Evolutionary conservation across 371 early-diverging fungal species (phyloP), one percentile per base, ranked within the genome.

Genomic region (Mucor velutinosus): DNA sequence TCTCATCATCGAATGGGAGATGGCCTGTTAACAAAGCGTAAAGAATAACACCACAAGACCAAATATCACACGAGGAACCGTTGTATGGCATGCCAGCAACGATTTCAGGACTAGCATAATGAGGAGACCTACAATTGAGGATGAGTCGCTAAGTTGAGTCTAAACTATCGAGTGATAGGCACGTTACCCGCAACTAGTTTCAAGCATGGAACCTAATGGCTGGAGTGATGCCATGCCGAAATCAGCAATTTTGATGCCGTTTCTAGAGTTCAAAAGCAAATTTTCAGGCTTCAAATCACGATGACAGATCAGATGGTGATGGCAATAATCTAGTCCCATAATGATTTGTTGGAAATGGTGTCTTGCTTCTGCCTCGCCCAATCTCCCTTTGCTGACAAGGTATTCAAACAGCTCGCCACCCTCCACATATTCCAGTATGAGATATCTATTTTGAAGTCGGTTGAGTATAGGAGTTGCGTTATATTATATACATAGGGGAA

Each of bases 251-350:
- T 94, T 95, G 71, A 95, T 90, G 57, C 88, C 90, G 59, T 82
- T 86, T 37, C 87, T 88, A 53, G 86, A 80, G 76, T 97, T 96
- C 27, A 99, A 81, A 67, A 99, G 84, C 41, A 99, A 81, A 71
- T 99, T 99, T 65, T 91, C 92, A 78, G 97, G 97, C 72, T 99
- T 99, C 30, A 99, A 81, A 79, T 99, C 99, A 62, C 99, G 90
- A 78, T 99, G 99, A 67, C 58, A 83, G 43, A 83, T 83, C 21
- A 83, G 64, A 67, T 83, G 81, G 35, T 76, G 77, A 77, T 99
- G 99, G 70, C 96, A 95, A 75, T 91, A 99, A 62, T 96, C 94
- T 35, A 99, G 82, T 6, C 96, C 99, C 27, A 89, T 86, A 17
- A 98, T 89, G 39, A 99, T 96, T 76, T 99, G 98, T 70, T 96